Base-by-base conservation (phyloP, 345 rosid genomes). In the Eucalyptus grandis region DNA sequence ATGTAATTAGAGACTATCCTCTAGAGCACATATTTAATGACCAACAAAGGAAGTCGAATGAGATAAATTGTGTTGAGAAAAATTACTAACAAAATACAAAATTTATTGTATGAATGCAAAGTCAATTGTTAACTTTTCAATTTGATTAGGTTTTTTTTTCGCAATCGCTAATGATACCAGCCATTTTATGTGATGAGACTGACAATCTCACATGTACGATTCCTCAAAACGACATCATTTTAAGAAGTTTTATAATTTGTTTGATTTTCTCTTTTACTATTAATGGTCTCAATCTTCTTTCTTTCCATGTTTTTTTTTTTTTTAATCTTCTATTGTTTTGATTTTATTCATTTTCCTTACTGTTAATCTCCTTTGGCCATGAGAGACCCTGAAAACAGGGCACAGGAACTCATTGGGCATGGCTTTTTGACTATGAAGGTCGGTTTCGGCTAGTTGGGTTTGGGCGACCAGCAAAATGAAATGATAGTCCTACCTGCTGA, bases 161-260 rank as follows among this genome's bases (percentile, higher is more conserved):
- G 0, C 6, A 24, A 24, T 56, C 0, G 9, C 30, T 24, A 56
- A 56, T 9, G 27, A 3, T 11, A 14, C 62, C 11, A 24, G 13
- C 13, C 6, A 3, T 56, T 56, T 5, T 56, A 56, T 26, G 13
- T 56, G 30, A 56, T 56, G 27, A 56, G 13, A 11, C 6, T 56
- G 3, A 22, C 11, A 24, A 24, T 56, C 26, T 24, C 27, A 56
- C 11, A 11, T 56, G 62, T 24, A 56, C 2, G 6, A 22, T 4
- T 56, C 2, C 4, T 51, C 4, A 4, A 56, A 2, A 56, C 13
- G 1, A 24, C 3, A 5, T 56, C 12, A 26, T 24, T 56, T 56
- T 9, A 56, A 56, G 13, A 9, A 56, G 19, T 9, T 22, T 56
- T 22, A 56, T 24, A 9, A 24, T 24, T 26, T 56, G 11, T 56